Evolutionary conservation across 345 rosid genomes (phyloP).

Genomic region (Linum tenue): DNA sequence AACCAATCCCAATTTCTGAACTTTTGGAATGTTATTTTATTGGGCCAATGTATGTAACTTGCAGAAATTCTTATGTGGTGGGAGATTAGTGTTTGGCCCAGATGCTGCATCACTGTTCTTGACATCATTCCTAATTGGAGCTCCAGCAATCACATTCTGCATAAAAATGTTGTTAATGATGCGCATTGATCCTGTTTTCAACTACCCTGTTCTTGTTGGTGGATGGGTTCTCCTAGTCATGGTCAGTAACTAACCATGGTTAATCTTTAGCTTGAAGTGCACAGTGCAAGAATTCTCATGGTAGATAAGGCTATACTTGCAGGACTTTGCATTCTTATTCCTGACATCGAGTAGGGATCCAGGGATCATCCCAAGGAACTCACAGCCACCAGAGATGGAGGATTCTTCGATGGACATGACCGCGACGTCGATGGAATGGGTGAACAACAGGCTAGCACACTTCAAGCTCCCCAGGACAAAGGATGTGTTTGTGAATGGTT

Average conservation of each 20-base stretch:
- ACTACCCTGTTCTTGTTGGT: constrained; percentile 2
- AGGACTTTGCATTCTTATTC: constrained; percentile 67
- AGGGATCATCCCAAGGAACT: constrained; percentile 80
- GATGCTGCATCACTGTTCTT: constrained; percentile 71
- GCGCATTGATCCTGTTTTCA: constrained; percentile 26
- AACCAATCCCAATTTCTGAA: neutral
- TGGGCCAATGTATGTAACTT: constrained; percentile 9
- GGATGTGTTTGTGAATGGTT: constrained; percentile 64
- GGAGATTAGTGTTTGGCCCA: constrained; percentile 77
- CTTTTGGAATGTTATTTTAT: neutral
- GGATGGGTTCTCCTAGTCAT: neutral
- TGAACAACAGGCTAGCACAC: constrained; percentile 27
- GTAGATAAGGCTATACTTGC: constrained; percentile 7
- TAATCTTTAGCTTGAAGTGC: neutral
- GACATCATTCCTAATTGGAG: constrained; percentile 50
- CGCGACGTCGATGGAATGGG: constrained; percentile 31
- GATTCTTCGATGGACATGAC: constrained; percentile 24
- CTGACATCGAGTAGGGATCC: constrained; percentile 93
- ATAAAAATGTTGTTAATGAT: constrained; percentile 30
- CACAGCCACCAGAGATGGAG: constrained; percentile 79
- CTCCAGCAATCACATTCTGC: constrained; percentile 63
- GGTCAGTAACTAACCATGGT: neutral
- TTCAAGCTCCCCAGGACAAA: constrained; percentile 51
- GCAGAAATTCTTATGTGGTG: constrained; percentile 73
- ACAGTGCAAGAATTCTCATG: neutral